These are phyloP conservation scores for Melanogaster broomeanus DNA, from an alignment of 768 basidiomycete species.

Conservation along the genomic window DNA sequence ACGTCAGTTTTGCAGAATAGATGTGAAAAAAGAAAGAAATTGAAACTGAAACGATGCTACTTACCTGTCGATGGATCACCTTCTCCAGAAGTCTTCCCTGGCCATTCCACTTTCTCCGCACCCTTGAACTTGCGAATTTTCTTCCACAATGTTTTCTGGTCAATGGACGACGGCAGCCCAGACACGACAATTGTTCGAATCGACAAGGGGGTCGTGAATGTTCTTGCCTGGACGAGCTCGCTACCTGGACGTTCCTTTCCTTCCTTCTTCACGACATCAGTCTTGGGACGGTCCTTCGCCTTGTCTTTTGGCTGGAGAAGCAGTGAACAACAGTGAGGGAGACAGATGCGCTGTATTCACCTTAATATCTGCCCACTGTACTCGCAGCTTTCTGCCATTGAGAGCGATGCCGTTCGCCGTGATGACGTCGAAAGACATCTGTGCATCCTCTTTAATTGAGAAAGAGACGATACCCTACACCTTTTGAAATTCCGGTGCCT, in stretches of 20 bases:
- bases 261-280: constrained; percentile 35
- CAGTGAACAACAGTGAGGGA: background rate
- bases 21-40: background rate
- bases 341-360: constrained; percentile 38
- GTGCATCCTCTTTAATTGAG: constrained; percentile 86
- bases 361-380: constrained; percentile 82
- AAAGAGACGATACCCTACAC: constrained; percentile 97
- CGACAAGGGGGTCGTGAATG: constrained; percentile 72
- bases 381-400: constrained; percentile 68
- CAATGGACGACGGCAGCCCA: constrained; percentile 65
- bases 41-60: background rate
- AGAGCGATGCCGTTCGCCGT: constrained; percentile 64
- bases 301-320: constrained; percentile 44
- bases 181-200: constrained; percentile 79
- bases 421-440: constrained; percentile 66
- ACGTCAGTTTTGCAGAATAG: background rate
- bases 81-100: constrained; percentile 44
- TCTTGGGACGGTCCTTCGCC: constrained; percentile 33
- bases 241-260: constrained; percentile 40
- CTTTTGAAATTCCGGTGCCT: constrained; percentile 77
- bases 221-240: constrained; percentile 33
- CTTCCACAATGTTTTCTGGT: constrained; percentile 77
- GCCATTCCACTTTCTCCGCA: constrained; percentile 78
- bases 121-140: constrained; percentile 80
- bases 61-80: constrained; percentile 56